Base-by-base conservation (phyloP, 441 rosid genomes). In the Erodium chrysanthum region DNA sequence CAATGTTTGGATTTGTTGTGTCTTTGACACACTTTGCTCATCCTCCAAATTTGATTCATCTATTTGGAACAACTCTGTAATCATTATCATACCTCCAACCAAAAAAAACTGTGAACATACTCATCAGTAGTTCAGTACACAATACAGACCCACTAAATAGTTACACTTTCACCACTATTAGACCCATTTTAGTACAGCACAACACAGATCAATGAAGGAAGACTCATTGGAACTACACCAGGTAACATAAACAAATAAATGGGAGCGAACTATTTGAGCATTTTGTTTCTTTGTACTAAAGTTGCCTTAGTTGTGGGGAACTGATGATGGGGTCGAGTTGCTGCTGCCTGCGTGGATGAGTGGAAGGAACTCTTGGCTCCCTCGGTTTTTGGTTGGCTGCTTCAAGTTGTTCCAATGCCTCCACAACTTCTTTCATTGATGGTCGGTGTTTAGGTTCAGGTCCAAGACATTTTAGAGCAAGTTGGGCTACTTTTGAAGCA, bases 401-500 rank as follows among this genome's bases (percentile, higher is more conserved):
- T 50, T 50, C 21, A 1, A 50, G 58, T 17, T 50, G 58, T 50
- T 50, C 58, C 10, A 50, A 22, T 7, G 58, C 21, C 58, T 50
- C 58, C 58, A 50, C 58, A 1, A 50, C 58, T 17, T 50, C 21
- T 50, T 50, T 50, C 58, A 50, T 50, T 7, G 58, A 50, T 17
- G 58, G 58, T 22, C 58, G 20, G 58, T 50, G 58, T 50, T 50
- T 50, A n/a, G 58, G 58, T 17, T 50, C 58, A 15, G 58, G 22
- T 50, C 58, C 58, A 17, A 50, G 58, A 50, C 58, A 50, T 15
- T 50, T 50, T 2, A 50, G 58, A 17, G 58, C 58, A 17, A 50
- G 58, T n/a, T 50, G 58, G n/a, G 58, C 58, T 50, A 50, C 21
- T 50, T 50, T 50, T 15, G 58, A 50, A n/a, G 58, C 58, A 5